phyloP scores from a whole-genome alignment of 108 stramenopile genomes.

The Stephanodiscus minutulus region DNA sequence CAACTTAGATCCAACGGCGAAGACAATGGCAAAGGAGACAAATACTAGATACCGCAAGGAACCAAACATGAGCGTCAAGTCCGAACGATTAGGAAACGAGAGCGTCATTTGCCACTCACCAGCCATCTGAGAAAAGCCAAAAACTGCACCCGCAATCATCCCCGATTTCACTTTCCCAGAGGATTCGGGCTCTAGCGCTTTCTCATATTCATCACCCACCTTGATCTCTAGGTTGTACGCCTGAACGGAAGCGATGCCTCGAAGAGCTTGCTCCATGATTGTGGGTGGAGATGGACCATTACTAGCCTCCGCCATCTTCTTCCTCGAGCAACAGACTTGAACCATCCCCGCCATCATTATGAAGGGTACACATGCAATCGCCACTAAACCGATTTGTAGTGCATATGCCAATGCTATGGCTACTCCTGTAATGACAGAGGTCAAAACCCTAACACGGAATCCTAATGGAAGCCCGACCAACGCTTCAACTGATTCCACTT shows the following conservation, averaged over 20 bases:
- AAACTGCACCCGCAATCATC: conserved; percentile 50
- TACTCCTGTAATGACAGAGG: conserved; percentile 38
- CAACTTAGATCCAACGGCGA: conserved; percentile 40
- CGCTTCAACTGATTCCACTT: conserved; percentile 36
- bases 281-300: conserved; percentile 33
- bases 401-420: conserved; percentile 34
- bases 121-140: conserved; percentile 50
- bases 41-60: conserved; percentile 14
- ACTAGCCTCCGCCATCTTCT: not conserved
- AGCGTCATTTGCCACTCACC: not conserved
- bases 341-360: conserved; percentile 41
- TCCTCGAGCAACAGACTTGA: conserved; percentile 33
- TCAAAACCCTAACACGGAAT: conserved; percentile 34
- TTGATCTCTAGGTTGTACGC: conserved; percentile 58
- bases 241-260: conserved; percentile 49
- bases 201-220: conserved; percentile 49
- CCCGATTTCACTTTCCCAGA: conserved; percentile 40
- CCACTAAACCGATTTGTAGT: conserved; percentile 37
- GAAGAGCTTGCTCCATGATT: conserved; percentile 42
- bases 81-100: not conserved
- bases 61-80: not conserved
- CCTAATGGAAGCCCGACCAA: conserved; percentile 38
- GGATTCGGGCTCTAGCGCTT: conserved; percentile 28
- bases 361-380: conserved; percentile 42
- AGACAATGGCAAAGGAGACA: conserved; percentile 45